Evolutionary conservation across 2,329 filamentous ascomycete species (phyloP).

Genomic region (Herpotrichia juniperi): DNA sequence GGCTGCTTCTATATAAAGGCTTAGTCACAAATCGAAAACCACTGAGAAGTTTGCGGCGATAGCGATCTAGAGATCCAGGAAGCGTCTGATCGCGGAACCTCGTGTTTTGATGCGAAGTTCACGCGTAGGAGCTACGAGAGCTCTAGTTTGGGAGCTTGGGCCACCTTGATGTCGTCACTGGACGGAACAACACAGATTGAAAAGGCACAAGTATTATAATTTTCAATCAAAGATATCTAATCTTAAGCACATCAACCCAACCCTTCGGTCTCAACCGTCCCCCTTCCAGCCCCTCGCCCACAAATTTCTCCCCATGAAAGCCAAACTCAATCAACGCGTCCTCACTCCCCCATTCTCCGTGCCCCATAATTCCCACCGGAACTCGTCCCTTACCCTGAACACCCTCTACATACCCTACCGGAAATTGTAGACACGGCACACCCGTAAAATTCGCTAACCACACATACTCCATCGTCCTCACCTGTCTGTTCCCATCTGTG

Average conservation of each 20-base stretch:
- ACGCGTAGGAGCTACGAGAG: too few relatives aligned
- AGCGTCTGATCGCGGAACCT: too few relatives aligned
- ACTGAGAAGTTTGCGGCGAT: too few relatives aligned
- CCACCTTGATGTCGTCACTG: neutral
- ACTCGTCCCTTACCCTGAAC: slow-evolving; percentile 63
- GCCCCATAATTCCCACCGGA: slow-evolving; percentile 61
- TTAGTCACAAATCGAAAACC: too few relatives aligned
- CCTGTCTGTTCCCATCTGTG: slow-evolving; percentile 72
- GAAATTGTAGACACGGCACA: slow-evolving; percentile 74
- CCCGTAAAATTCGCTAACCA: slow-evolving; percentile 86
- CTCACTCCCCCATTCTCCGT: slow-evolving; percentile 62
- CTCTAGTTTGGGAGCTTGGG: slow-evolving; percentile 1
- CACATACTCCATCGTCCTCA: slow-evolving; percentile 84
- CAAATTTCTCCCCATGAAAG: slow-evolving; percentile 56
- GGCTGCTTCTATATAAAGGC: neutral
- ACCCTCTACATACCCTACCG: slow-evolving; percentile 73
- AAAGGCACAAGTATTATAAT: too few relatives aligned
- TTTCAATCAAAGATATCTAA: neutral
- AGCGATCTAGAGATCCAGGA: too few relatives aligned
- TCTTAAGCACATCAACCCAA: slow-evolving; percentile 48
- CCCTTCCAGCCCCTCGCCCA: slow-evolving; percentile 46
- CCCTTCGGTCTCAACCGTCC: slow-evolving; percentile 42
- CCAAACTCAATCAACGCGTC: slow-evolving; percentile 60
- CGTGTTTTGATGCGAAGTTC: too few relatives aligned
- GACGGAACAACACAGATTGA: neutral